Evolutionary conservation across 768 basidiomycete genomes (phyloP).

Genomic region (Xerocomellus intermedius): DNA sequence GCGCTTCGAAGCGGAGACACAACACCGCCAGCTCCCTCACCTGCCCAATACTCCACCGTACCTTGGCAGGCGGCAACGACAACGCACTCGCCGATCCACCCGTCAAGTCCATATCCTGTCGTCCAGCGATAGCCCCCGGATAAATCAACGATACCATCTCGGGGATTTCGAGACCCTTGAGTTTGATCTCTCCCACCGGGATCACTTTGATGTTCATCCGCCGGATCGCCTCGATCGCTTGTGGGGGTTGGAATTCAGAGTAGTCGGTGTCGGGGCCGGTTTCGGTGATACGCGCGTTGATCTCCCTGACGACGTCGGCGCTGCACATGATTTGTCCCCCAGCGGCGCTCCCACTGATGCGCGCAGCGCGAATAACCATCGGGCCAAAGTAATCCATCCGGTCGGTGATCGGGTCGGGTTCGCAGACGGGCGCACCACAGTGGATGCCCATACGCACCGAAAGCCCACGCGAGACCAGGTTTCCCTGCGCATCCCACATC

Average conservation of each 20-base stretch:
- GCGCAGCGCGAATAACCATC: slow-evolving; percentile 90
- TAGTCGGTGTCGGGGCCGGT: slow-evolving; percentile 58
- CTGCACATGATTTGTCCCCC: slow-evolving; percentile 96
- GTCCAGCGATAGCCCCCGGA: slow-evolving; percentile 67
- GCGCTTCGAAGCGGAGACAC: slow-evolving; percentile 76
- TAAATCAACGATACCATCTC: slow-evolving; percentile 86
- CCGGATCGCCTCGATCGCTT: slow-evolving; percentile 73
- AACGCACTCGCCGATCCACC: slow-evolving; percentile 15
- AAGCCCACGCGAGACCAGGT: slow-evolving; percentile 78
- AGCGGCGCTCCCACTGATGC: slow-evolving; percentile 77
- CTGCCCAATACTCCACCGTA: slow-evolving; percentile 72
- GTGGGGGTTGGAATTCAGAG: slow-evolving; percentile 52
- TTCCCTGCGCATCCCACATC: slow-evolving; percentile 62
- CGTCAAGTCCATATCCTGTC: slow-evolving; percentile 55
- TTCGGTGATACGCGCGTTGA: slow-evolving; percentile 58
- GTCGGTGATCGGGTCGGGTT: slow-evolving; percentile 84
- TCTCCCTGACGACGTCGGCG: slow-evolving; percentile 81
- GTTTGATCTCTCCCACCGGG: slow-evolving; percentile 83
- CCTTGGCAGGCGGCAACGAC: slow-evolving; percentile 31
- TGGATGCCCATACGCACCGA: slow-evolving; percentile 98
- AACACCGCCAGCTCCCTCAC: slow-evolving; percentile 71
- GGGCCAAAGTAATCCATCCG: slow-evolving; percentile 99
- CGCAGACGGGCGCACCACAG: slow-evolving; percentile 85
- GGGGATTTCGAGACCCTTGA: slow-evolving; percentile 92
- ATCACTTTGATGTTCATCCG: slow-evolving; percentile 67